Conservation (phyloP, 2,329 filamentous ascomycete species). For the Coniochaeta prunicola region DNA sequence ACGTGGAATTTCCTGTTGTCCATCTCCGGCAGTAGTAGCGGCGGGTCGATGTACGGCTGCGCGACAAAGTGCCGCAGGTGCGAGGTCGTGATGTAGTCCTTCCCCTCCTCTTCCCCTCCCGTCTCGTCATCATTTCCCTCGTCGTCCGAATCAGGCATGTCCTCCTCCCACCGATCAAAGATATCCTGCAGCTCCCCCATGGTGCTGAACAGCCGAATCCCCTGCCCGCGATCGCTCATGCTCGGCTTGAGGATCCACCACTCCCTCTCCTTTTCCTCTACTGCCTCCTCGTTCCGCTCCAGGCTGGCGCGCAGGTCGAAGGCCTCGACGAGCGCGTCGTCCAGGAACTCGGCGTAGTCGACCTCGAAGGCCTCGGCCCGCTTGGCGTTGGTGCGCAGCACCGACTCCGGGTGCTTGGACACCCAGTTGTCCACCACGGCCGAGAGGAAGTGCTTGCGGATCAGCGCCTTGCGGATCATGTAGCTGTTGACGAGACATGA, state of each 20-base stretch:
- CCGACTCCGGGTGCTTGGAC: conserved; percentile 69
- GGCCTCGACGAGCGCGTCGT: conserved; percentile 84
- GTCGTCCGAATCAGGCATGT: conserved; percentile 56
- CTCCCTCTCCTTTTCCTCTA: conserved; percentile 40
- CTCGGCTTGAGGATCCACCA: conserved; percentile 99
- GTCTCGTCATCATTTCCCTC: conserved; percentile 48
- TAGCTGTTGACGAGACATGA: conserved; percentile 78
- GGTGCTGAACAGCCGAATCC: conserved; percentile 81
- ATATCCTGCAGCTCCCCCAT: conserved; percentile 78
- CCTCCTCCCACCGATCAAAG: conserved; percentile 85
- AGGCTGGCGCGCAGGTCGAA: conserved; percentile 80
- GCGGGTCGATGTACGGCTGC: conserved; percentile 89
- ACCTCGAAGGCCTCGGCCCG: conserved; percentile 82
- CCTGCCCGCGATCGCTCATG: conserved; percentile 95
- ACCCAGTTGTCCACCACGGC: conserved; percentile 80
- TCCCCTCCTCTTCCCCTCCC: conserved; percentile 20
- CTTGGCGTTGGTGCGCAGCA: conserved; percentile 65
- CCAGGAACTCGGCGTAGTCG: conserved; percentile 93
- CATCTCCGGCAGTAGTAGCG: conserved; percentile 61
- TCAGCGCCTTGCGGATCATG: conserved; percentile 91
- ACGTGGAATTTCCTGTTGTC: conserved; percentile 86
- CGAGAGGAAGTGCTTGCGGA: conserved; percentile 89
- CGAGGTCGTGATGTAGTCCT: conserved; percentile 66
- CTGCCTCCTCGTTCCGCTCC: conserved; percentile 55
- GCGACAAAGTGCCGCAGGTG: conserved; percentile 94